Base-by-base conservation (phyloP, 106 monocot genomes). In the Gastrodia elata region DNA sequence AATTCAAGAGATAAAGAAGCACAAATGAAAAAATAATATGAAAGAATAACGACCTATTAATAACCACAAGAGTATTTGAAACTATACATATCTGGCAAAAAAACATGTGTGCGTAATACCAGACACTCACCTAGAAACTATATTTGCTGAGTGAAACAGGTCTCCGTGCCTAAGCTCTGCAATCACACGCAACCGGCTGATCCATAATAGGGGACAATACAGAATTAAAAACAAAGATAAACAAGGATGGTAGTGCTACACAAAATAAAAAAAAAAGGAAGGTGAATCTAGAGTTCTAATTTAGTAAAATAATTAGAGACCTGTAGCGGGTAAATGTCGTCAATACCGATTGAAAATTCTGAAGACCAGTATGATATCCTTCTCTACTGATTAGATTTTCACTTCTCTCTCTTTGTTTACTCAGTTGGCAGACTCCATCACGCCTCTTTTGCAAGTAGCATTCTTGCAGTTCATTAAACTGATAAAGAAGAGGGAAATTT, bases 391-490 rank as follows among this genome's bases (percentile, higher is more conserved):
- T 76, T 41, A 69, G 8, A 79, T 81, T 90, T n/a, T 55, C 30
- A 69, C 93, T 88, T 80, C 76, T 84, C 44, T 87, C 92, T 70
- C 90, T 90, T 75, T 75, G 78, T 68, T 42, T 83, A 71, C 69
- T 81, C 9, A 64, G 46, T 40, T 88, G 86, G 38, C 64, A 83
- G 30, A 78, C 36, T 27, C 82, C 84, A 76, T 75, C 34, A 15
- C 92, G 92, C 71, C 94, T 83, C 78, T 80, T 93, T 87, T 91
- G 90, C 59, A 97, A 81, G 74, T 97, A 97, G 67, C 88, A 97
- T 73, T 97, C 93, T 83, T 97, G 93, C 38, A 97, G 80, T 76
- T 97, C 97, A 73, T 86, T 93, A 77, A 97, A 97, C 97, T 97
- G 80, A 76, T 76, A 9, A 22, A 38, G 16, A 80, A 70, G 34